Evolutionary conservation across 345 rosid genomes (phyloP).

Genomic region (Citrus hindsii): DNA sequence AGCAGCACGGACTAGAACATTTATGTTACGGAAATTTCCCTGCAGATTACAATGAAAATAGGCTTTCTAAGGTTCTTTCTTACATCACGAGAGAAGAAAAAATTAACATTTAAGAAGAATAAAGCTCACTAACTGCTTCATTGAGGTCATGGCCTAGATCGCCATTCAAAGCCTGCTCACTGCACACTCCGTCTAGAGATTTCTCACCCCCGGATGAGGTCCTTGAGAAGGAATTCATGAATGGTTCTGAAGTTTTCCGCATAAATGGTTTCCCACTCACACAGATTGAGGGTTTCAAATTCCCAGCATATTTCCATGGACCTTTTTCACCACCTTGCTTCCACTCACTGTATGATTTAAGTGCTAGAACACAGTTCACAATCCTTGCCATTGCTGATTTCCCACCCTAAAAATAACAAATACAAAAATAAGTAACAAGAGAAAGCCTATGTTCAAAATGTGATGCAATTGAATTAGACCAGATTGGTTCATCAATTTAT

Average conservation of each 20-base stretch:
- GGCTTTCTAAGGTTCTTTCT: background rate
- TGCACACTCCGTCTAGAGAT: slow-evolving; percentile 29
- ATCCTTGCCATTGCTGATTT: slow-evolving; percentile 55
- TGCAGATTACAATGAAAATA: slow-evolving; percentile 23
- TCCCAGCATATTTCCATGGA: slow-evolving; percentile 82
- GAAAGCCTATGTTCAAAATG: background rate
- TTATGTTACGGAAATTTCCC: slow-evolving; percentile 55
- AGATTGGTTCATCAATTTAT: background rate
- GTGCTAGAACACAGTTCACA: slow-evolving; percentile 76
- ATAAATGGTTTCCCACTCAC: slow-evolving; percentile 46
- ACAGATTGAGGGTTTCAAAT: slow-evolving; percentile 36
- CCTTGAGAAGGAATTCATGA: slow-evolving; percentile 60
- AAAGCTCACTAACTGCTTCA: slow-evolving; percentile 58
- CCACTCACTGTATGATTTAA: slow-evolving; percentile 83
- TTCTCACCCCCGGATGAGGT: slow-evolving; percentile 50
- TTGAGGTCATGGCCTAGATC: slow-evolving; percentile 33
- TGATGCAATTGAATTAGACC: background rate
- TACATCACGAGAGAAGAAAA: background rate
- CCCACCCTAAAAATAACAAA: slow-evolving; percentile 55
- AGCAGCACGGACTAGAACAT: slow-evolving; percentile 63
- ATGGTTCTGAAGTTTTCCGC: slow-evolving; percentile 73
- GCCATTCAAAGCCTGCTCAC: slow-evolving; percentile 13
- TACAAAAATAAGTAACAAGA: background rate
- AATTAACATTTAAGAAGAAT: slow-evolving; percentile 2
- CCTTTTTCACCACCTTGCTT: slow-evolving; percentile 74